Evolutionary conservation across 2,329 filamentous ascomycete genomes (phyloP), one percentile per base, ranked within the genome.

Genomic region (Neofusicoccum sp.): DNA sequence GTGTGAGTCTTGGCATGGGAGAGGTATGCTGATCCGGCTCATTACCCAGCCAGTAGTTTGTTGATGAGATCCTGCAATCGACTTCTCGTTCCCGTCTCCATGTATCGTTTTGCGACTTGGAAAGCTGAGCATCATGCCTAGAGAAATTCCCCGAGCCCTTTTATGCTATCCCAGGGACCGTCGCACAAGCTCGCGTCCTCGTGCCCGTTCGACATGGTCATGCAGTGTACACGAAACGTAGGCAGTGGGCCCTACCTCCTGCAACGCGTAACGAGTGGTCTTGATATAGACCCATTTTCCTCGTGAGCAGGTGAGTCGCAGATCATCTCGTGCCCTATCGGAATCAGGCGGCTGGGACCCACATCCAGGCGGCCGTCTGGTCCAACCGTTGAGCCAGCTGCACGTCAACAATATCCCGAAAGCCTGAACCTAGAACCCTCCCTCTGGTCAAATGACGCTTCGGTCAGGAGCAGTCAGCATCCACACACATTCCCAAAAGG

Each of bases 121-220:
- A 33, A 26, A 33, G 34, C 45, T 48, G 7, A 51, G 7, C 3
- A 40, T n/a, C n/a, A n/a, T n/a, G 14, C 6, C 12, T 28, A 43
- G 31, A 56, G 31, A 14, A 31, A 24, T 3, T 24, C 7, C 2
- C 26, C 51, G 51, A 56, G 51, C n/a, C n/a, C n/a, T n/a, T n/a
- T 56, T 38, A 56, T 56, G 51, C 41, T 36, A 34, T 56, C 51
- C 9, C 28, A 30, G n/a, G n/a, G 38, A 41, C 51, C 51, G 51
- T 56, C 38, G 28, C 51, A 56, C 51, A 56, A 56, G 43, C 41
- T 43, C 51, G 34, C 41, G 41, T 43, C 40, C 30, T 31, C 12
- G 26, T 12, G 36, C 51, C 43, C 51, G 51, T 56, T 43, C 51
- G 51, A 56, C 43, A 43, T 33, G 38, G 51, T 56, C 51, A 56